Base-by-base conservation (phyloP, 2,329 filamentous ascomycete genomes). In the Allantophomopsis cytisporea region DNA sequence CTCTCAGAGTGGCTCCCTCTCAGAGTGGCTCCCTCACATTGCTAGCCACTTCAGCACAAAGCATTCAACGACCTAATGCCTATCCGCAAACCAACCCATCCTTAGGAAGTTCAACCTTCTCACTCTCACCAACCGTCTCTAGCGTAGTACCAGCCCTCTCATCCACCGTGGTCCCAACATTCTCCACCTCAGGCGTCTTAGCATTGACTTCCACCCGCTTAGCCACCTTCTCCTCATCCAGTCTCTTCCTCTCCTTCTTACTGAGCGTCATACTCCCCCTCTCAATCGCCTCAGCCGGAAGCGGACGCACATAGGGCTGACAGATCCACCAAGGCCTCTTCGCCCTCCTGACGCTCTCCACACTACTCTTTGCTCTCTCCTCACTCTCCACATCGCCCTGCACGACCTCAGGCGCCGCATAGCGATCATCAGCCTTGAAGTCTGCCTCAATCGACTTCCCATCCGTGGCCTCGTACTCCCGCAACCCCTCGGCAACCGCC, bases 271-370 rank as follows among this genome's bases (percentile, higher is more conserved):
- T 69, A 2, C 83, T 80, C 0, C 88, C 88, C 56, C 85, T 87
- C 45, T 80, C 79, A 47, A 91, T 53, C 2, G 91, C 91, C 62
- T 96, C 89, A 49, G 82, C 83, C 0, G 91, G 91, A 52, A 95
- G 58, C 32, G 87, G 88, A 41, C 88, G 67, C 6, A 95, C 73
- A 51, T 94, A 84, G 4, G 89, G 81, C 62, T 96, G 88, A 39
- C 79, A 86, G 4, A 94, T 71, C 85, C 86, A 95, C 73, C 80
- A 95, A 1, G 88, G 88, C 46, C 86, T 65, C 56, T 78, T 80
- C 54, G 86, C 94, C 43, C 74, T 66, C 40, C 71, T 73, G 18
- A 91, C 76, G 1, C 82, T 77, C 7, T 73, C 76, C 14, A 76
- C 61, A 4, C 79, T 82, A 55, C 71, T 80, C 23, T 12, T 28